Conservation (phyloP, 129 eudicot species). For the Silybum marianum region DNA sequence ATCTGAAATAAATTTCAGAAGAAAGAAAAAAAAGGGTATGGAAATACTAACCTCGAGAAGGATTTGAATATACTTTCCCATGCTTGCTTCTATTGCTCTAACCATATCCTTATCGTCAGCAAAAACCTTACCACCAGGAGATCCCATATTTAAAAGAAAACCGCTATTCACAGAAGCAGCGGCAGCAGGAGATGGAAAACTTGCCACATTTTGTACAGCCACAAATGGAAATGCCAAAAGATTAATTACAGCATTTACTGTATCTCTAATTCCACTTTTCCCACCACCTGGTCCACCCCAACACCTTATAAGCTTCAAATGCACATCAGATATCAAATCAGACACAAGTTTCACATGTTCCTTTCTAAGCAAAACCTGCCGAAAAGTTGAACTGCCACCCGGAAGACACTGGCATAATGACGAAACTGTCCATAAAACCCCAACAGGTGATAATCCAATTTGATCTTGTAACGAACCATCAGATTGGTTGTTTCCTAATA, state of each 20-base stretch:
- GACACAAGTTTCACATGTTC: constrained; percentile 64
- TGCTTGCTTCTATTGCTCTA: constrained; percentile 76
- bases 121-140: constrained; percentile 91
- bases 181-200: constrained; percentile 62
- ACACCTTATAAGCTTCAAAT: constrained; percentile 63
- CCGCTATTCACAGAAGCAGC: constrained; percentile 93
- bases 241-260: constrained; percentile 75
- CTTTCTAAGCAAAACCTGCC: constrained; percentile 76
- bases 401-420: constrained; percentile 84
- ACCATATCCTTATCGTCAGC: constrained; percentile 80
- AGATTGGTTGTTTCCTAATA: constrained; percentile 51
- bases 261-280: constrained; percentile 69
- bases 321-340: constrained; percentile 68
- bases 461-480: constrained; percentile 45
- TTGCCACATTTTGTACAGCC: constrained; percentile 72
- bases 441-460: constrained; percentile 81
- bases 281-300: constrained; percentile 99
- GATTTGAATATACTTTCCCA: constrained; percentile 79
- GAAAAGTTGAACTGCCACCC: constrained; percentile 78
- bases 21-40: not conserved
- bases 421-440: constrained; percentile 91
- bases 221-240: constrained; percentile 96
- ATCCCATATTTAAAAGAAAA: constrained; percentile 75
- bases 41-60: constrained; percentile 64
- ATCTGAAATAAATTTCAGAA: not conserved